Evolutionary conservation across 108 stramenopile genomes (phyloP).

Genomic region (Skeletonema potamos): DNA sequence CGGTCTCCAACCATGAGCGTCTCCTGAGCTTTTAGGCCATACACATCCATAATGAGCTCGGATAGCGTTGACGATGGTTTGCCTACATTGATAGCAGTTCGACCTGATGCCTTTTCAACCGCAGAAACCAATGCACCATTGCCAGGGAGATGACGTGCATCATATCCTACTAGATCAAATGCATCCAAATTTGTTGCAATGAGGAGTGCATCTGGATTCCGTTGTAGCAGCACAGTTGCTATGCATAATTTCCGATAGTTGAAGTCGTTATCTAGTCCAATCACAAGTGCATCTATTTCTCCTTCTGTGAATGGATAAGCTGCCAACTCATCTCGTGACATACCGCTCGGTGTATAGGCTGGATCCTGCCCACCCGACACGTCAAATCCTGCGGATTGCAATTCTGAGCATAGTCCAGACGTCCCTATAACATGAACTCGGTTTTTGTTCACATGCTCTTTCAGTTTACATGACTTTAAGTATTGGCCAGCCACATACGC

Average conservation of each 20-base stretch:
- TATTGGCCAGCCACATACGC: constrained; percentile 70
- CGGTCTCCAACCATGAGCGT: constrained; percentile 88
- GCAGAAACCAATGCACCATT: constrained; percentile 74
- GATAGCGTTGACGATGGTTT: constrained; percentile 71
- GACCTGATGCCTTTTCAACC: constrained; percentile 62
- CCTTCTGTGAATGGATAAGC: constrained; percentile 55
- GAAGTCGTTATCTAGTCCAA: constrained; percentile 76
- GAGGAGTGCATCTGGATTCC: constrained; percentile 68
- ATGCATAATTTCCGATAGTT: constrained; percentile 79
- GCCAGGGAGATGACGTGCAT: constrained; percentile 73
- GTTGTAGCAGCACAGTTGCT: constrained; percentile 71
- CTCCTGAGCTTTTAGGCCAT: constrained; percentile 46
- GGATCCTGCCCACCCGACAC: constrained; percentile 48
- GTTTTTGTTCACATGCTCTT: constrained; percentile 1
- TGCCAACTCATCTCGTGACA: constrained; percentile 72
- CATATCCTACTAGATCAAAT: constrained; percentile 70
- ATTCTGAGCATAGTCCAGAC: constrained; percentile 68
- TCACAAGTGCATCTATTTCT: constrained; percentile 72
- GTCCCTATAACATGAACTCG: constrained; percentile 83
- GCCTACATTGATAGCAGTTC: constrained; percentile 74
- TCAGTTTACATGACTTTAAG: constrained; percentile 22
- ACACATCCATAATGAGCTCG: constrained; percentile 43
- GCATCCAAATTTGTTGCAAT: constrained; percentile 86
- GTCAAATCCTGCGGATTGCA: constrained; percentile 53
- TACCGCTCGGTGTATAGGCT: constrained; percentile 30